Base-by-base conservation (phyloP, 495 filamentous ascomycete species). In the Hypoxylon trugodes region DNA sequence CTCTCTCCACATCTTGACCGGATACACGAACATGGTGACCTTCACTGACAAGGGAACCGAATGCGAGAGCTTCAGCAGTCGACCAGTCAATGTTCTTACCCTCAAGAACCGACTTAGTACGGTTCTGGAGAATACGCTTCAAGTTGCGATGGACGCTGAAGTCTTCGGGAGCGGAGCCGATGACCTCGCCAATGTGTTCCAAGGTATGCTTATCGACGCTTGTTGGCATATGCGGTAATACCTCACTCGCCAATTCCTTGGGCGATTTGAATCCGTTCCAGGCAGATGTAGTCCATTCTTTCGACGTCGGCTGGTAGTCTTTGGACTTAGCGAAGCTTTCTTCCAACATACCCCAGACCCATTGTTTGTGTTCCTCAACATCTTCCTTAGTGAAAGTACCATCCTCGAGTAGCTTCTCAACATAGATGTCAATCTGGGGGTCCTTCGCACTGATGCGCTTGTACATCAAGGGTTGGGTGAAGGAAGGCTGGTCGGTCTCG, bases 381-480 rank as follows among this genome's bases (percentile, higher is more conserved):
- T 98, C 95, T 68, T 94, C 93, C 79, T 96, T 92, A 56, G 93
- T 97, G 81, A 98, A 98, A 50, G 90, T 93, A 60, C 90, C 89
- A 72, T 96, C 93, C 61, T 90, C 81, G 25, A 97, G 81, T 32
- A 98, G 90, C 82, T 92, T 87, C 58, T 94, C 84, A 59, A 94
- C 82, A 75, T 98, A 98, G 69, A 87, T 90, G 73, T 93, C 87
- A 59, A 98, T 86, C 74, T 93, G 88, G 19, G 86, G 82, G 59
- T 87, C 82, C 73, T 97, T 90, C 32, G 86, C 81, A 52, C 86
- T 84, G 72, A 98, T 97, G 66, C 90, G 91, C 85, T 97, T 96
- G 84, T 98, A 98, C 95, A 98, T 98, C 59, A 96, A 79, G 32
- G 95, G 95, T 78, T 98, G 95, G n/a, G 95, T 98, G 84, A 98